Base-by-base conservation (phyloP, 2,329 filamentous ascomycete species). In the Paraphoma sp. region DNA sequence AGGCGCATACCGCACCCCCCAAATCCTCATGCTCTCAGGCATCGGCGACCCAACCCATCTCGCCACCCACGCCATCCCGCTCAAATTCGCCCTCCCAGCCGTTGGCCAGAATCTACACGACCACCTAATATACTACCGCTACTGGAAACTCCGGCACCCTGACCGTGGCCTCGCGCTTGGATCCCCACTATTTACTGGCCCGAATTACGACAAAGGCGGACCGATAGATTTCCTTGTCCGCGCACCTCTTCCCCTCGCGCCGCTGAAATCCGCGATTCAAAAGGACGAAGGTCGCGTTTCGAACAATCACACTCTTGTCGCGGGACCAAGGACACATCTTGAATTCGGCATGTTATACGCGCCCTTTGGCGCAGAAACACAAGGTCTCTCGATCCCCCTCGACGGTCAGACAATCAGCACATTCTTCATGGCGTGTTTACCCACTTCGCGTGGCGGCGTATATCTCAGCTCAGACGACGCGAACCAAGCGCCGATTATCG, bases 91-190 rank as follows among this genome's bases (percentile, higher is more conserved):
- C 57, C 82, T 86, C 1, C 82, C 83, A 1, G 83, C 86, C 31
- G 86, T 90, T 1, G 87, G 87, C 2, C 82, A 81, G 57, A 87
- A 89, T 72, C 76, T 90, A 4, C 80, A 86, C 45, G 87, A 90
- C 67, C 86, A 87, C 45, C 28, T 67, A 16, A 56, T 65, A 53
- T 18, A 62, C n/a, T 65, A 58, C 36, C 58, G 65, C 18, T 67
- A 68, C 57, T 71, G 67, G 68, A 69, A 69, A 50, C 56, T 70
- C 11, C 62, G 62, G 16, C 45, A 68, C 31, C 66, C 68, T 1
- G 66, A 68, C n/a, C 31, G 54, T 33, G 66, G 66, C 1, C 55
- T 68, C 7, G 56, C 68, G 2, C 51, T 69, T 17, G 65, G 66
- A 12, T 67, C 64, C 3, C 63, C 66, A 23, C 10, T 42, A 2